Conservation (phyloP, 2,329 filamentous ascomycete species). For the Claviceps spartinae region DNA sequence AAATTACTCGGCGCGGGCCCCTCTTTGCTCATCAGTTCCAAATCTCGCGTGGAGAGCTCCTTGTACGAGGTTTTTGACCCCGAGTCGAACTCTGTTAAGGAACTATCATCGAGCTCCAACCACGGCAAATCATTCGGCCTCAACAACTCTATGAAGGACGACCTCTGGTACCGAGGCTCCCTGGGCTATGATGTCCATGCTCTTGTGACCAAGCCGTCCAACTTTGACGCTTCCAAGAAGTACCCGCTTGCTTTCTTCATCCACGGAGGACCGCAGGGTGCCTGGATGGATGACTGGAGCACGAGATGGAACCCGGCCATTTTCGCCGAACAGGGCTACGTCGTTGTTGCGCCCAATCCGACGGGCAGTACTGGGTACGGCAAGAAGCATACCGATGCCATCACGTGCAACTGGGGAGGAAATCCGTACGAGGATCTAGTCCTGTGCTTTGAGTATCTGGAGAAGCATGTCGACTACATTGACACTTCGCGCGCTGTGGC, state of each 20-base stretch:
- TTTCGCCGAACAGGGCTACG: constrained; percentile 78
- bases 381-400: constrained; percentile 62
- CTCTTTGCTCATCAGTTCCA: constrained; percentile 51
- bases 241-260: constrained; percentile 72
- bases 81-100: constrained; percentile 18
- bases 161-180: constrained; percentile 57
- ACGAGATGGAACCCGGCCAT: constrained; percentile 78
- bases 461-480: constrained; percentile 50
- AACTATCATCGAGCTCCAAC: constrained; percentile 51
- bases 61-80: constrained; percentile 49
- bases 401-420: constrained; percentile 72
- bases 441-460: constrained; percentile 62
- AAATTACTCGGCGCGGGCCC: constrained; percentile 33
- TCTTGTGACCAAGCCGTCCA: constrained; percentile 48
- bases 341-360: constrained; percentile 70
- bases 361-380: constrained; percentile 77
- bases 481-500: constrained; percentile 59
- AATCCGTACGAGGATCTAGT: constrained; percentile 73
- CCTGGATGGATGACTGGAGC: constrained; percentile 65
- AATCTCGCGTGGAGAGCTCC: constrained; percentile 59
- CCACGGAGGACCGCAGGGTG: constrained; percentile 70
- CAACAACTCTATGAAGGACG: constrained; percentile 46
- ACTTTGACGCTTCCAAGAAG: constrained; percentile 55
- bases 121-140: constrained; percentile 55
- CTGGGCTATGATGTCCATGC: constrained; percentile 55